Conservation (phyloP, 192 early-diverging fungal species). For the Coemansia sp. region DNA sequence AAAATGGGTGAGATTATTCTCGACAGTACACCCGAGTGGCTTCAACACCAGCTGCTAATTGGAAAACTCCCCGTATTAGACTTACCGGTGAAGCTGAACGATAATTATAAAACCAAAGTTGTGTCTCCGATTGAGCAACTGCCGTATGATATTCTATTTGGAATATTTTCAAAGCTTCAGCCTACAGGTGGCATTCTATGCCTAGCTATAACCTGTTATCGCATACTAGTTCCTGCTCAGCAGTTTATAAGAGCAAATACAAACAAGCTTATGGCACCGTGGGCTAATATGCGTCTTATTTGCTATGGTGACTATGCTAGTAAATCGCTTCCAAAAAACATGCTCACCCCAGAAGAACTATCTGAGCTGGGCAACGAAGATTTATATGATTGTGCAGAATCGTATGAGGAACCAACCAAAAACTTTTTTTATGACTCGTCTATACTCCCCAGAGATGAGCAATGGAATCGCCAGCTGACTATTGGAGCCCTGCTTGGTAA, state of each 20-base stretch:
- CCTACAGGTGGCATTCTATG: neutral
- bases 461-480: too few relatives aligned
- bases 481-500: neutral
- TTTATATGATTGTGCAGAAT: neutral
- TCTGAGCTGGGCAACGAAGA: neutral
- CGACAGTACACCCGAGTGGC: neutral
- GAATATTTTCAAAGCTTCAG: neutral
- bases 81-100: neutral
- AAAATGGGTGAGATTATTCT: neutral
- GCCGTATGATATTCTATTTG: neutral
- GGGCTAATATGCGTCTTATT: neutral
- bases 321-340: neutral
- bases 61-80: neutral
- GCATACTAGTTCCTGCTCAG: neutral
- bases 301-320: neutral
- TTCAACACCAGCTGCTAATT: neutral
- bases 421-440: neutral
- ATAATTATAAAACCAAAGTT: neutral
- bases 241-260: neutral
- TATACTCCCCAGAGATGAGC: neutral
- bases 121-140: neutral
- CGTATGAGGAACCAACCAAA: neutral
- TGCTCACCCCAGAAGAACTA: neutral
- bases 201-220: neutral
- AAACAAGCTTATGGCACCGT: neutral